Percentiles rank a stretch among this genome's conserved stretches.
Evolutionary conservation across 2,329 filamentous ascomycete genomes (phyloP).

Genomic region (Cladorrhinum sp.): DNA sequence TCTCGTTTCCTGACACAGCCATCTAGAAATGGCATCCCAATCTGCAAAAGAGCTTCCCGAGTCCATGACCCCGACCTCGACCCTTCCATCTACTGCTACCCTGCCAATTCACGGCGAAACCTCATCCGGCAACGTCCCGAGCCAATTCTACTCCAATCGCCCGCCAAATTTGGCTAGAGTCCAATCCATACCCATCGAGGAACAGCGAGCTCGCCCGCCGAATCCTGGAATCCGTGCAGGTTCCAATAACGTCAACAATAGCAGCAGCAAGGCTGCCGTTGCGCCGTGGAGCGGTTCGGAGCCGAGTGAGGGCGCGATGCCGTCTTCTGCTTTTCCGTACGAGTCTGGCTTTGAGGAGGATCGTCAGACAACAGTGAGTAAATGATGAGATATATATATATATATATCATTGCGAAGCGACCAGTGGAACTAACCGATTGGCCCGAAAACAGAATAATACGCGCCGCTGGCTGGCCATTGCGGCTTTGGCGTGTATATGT

Average conservation of each 20-base stretch:
- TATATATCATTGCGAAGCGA: neutral
- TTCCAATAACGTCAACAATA: neutral
- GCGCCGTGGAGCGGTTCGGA: neutral
- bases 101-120: neutral
- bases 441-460: conserved; percentile 9
- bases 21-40: neutral
- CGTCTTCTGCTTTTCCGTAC: neutral
- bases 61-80: neutral
- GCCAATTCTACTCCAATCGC: neutral
- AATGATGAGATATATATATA: neutral
- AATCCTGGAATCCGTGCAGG: neutral
- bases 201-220: neutral
- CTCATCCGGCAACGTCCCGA: neutral
- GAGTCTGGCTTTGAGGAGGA: neutral
- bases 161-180: neutral
- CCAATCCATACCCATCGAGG: neutral
- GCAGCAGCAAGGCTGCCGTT: neutral
- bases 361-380: neutral
- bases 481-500: conserved; percentile 31
- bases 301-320: neutral
- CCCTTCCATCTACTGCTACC: neutral
- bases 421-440: neutral
- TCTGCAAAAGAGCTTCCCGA: neutral
- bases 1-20: neutral
- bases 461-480: conserved; percentile 27